Conservation (phyloP, 306 rosid species). For the Notholithocarpus densiflorus region DNA sequence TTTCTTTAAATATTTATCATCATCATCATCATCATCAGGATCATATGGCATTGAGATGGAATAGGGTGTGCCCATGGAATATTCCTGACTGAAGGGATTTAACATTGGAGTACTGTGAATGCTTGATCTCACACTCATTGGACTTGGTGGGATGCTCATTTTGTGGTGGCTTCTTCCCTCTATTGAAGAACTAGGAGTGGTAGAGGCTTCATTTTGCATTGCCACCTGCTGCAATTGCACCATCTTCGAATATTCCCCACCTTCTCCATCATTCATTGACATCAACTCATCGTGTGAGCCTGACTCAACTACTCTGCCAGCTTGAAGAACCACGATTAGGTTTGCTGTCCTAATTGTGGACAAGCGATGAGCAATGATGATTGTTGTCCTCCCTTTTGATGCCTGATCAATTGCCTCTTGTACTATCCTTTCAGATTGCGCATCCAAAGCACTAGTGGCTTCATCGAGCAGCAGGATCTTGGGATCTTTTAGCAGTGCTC, state of each 20-base stretch:
- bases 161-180: conserved; percentile 45
- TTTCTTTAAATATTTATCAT: conserved; percentile 43
- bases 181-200: conserved; percentile 28
- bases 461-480: conserved; percentile 84
- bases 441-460: conserved; percentile 85
- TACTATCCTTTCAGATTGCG: conserved; percentile 74
- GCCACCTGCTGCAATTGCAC: conserved; percentile 66
- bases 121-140: conserved; percentile 60
- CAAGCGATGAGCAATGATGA: conserved; percentile 73
- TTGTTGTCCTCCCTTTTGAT: conserved; percentile 81
- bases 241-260: conserved; percentile 71
- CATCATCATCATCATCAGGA: conserved; percentile 52
- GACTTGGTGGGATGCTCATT: conserved; percentile 57
- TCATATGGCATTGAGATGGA: conserved; percentile 66
- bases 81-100: conserved; percentile 53
- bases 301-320: conserved; percentile 62
- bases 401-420: conserved; percentile 86
- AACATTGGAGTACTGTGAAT: conserved; percentile 43
- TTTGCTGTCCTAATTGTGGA: conserved; percentile 61
- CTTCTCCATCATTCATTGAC: conserved; percentile 48
- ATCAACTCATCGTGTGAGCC: conserved; percentile 71
- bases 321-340: conserved; percentile 62
- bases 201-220: conserved; percentile 41
- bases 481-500: conserved; percentile 84
- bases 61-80: conserved; percentile 79